Evolutionary conservation across 2,329 filamentous ascomycete species (phyloP).

Genomic region (Dothistroma pini): DNA sequence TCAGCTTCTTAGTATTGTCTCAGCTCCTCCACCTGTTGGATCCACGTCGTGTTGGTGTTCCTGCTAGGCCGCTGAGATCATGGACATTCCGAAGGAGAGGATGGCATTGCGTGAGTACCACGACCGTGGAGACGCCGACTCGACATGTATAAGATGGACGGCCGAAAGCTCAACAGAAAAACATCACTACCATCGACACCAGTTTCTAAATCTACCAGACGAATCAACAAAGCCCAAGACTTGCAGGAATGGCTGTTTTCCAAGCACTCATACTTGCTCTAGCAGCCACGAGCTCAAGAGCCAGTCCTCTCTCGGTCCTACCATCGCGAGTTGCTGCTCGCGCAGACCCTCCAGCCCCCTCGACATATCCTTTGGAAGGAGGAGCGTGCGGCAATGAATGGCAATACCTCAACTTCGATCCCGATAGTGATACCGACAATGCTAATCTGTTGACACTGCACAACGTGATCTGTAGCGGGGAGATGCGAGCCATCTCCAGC

Average conservation of each 20-base stretch:
- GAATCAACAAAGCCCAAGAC: background rate
- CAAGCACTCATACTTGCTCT: background rate
- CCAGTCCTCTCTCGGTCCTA: background rate
- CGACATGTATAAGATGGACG: background rate
- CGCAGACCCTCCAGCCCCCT: slow-evolving; percentile 14
- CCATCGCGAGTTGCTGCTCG: slow-evolving; percentile 2
- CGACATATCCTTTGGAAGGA: slow-evolving; percentile 16
- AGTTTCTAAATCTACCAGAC: background rate
- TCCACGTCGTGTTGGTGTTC: background rate
- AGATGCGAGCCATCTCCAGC: slow-evolving; percentile 13
- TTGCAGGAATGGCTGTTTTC: background rate
- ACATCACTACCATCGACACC: background rate
- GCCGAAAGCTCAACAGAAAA: background rate
- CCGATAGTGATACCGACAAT: slow-evolving; percentile 11
- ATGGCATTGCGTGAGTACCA: background rate
- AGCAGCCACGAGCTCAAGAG: background rate
- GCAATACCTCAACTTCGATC: slow-evolving; percentile 25
- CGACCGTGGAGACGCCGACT: background rate
- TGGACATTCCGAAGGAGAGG: background rate
- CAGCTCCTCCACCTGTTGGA: background rate
- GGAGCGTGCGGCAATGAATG: slow-evolving; percentile 20
- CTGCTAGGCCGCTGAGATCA: background rate
- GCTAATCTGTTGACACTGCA: slow-evolving; percentile 17
- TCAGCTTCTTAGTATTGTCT: background rate
- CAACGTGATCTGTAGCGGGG: slow-evolving; percentile 18